phyloP scores from a whole-genome alignment of 768 basidiomycete genomes.

The Leccinum pellstonianum region DNA sequence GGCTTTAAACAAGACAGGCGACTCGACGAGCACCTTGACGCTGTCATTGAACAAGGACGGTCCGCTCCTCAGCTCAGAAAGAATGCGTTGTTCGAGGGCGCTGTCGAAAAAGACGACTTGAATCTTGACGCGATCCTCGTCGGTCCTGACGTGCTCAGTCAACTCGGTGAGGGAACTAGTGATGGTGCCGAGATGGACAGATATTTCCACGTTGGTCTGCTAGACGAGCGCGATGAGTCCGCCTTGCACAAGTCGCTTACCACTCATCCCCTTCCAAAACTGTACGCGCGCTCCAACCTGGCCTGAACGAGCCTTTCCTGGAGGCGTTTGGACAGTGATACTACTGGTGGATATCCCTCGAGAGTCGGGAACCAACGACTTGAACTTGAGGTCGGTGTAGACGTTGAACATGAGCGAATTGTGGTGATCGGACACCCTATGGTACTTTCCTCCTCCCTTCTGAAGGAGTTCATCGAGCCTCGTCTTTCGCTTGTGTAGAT shows the following conservation, averaged over 20 bases:
- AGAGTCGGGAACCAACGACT: constrained; percentile 45
- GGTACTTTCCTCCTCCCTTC: constrained; percentile 60
- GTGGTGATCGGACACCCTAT: constrained; percentile 37
- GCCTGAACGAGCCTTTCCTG: constrained; percentile 49
- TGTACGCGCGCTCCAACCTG: constrained; percentile 39
- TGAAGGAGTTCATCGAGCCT: constrained; percentile 45
- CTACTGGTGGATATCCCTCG: constrained; percentile 47
- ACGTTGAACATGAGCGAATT: constrained; percentile 61
- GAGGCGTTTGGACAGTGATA: constrained; percentile 51
- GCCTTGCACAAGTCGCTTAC: constrained; percentile 59
- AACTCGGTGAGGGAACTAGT: constrained; percentile 45
- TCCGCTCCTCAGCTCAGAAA: constrained; percentile 36
- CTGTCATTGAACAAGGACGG: constrained; percentile 23
- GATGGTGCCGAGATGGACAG: constrained; percentile 57
- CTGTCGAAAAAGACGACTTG: constrained; percentile 65
- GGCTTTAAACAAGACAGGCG: constrained; percentile 64
- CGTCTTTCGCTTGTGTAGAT: constrained; percentile 27
- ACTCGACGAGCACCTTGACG: constrained; percentile 51
- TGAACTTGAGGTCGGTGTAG: constrained; percentile 54
- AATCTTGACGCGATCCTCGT: constrained; percentile 39
- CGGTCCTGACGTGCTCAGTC: constrained; percentile 39
- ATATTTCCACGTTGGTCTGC: constrained; percentile 21
- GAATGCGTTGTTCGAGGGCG: constrained; percentile 47
- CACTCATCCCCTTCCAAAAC: constrained; percentile 63
- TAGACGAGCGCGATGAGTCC: constrained; percentile 36